phyloP scores from a whole-genome alignment of 139 green algal genomes.

The Chlamydomonas sp. region DNA sequence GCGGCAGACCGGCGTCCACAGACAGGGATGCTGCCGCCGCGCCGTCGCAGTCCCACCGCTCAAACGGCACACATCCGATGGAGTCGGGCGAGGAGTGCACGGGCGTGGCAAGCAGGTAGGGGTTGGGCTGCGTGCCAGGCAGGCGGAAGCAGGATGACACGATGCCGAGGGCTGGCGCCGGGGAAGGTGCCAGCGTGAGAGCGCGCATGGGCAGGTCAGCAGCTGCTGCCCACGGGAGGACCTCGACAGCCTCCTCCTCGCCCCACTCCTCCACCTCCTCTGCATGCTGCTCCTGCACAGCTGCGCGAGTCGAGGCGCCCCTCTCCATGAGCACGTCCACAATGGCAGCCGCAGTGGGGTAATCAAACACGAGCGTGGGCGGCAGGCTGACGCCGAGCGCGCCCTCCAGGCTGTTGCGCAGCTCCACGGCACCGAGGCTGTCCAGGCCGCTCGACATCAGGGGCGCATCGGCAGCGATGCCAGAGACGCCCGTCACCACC shows the following conservation, averaged over 20 bases:
- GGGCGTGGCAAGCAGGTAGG: too few relatives aligned
- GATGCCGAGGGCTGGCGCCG: too few relatives aligned
- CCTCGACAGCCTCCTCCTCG: background rate
- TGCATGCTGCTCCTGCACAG: too few relatives aligned
- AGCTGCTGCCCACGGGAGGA: too few relatives aligned
- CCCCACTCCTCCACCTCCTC: background rate
- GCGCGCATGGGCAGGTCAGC: too few relatives aligned
- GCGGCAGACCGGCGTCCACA: background rate
- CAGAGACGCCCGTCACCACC: conserved; percentile 2
- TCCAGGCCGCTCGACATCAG: conserved; percentile 19
- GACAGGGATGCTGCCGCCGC: conserved; percentile 1
- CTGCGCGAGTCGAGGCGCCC: too few relatives aligned
- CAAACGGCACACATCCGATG: background rate
- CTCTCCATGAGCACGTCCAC: too few relatives aligned
- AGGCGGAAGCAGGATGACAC: too few relatives aligned
- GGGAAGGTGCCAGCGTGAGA: too few relatives aligned
- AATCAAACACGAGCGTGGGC: conserved; percentile 64
- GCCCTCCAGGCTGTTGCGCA: conserved; percentile 65
- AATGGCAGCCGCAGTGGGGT: conserved; percentile 53
- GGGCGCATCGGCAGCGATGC: conserved; percentile 1
- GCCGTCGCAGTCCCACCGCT: conserved; percentile 42
- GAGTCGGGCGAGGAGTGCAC: conserved; percentile 4
- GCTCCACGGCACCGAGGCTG: conserved; percentile 69
- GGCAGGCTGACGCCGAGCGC: conserved; percentile 29
- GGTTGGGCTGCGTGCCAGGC: too few relatives aligned